Conservation (phyloP, 1,284 basidiomycete genomes). For the Cryptococcus deneoformans region DNA sequence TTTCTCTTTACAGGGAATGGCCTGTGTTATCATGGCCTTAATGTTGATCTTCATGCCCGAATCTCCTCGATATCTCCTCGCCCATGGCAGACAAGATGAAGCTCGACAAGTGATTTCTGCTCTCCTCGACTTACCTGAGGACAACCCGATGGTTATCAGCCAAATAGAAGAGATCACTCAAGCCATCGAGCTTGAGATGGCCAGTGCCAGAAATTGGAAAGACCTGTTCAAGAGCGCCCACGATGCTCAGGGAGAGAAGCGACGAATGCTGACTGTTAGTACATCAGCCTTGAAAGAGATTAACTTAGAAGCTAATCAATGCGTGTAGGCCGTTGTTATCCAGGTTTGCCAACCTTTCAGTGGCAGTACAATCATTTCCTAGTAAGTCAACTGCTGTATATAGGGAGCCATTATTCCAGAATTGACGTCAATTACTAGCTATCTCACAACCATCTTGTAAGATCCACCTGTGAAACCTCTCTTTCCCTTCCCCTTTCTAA, state of each 20-base stretch:
- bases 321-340: neutral
- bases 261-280: conserved; percentile 20
- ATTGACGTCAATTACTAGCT: conserved; percentile 1
- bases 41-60: conserved; percentile 15
- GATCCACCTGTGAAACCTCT: neutral
- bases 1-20: conserved; percentile 15
- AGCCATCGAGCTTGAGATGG: conserved; percentile 20
- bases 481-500: too few relatives aligned
- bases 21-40: conserved; percentile 12
- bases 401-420: too few relatives aligned
- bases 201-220: conserved; percentile 11
- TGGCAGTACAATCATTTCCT: conserved; percentile 16
- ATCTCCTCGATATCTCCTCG: conserved; percentile 18
- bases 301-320: neutral
- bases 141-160: conserved; percentile 1
- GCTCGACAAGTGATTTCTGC: conserved; percentile 12
- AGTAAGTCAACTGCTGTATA: neutral
- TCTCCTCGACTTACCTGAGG: conserved; percentile 10
- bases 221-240: conserved; percentile 15
- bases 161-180: conserved; percentile 14
- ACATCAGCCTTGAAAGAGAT: neutral
- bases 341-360: conserved; percentile 13
- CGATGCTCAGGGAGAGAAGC: conserved; percentile 16
- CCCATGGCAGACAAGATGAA: conserved; percentile 6
- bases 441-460: conserved; percentile 19